These are phyloP conservation scores for Aspergillus jensenii DNA, from an alignment of 2,329 filamentous ascomycete species.

Conservation along the genomic window DNA sequence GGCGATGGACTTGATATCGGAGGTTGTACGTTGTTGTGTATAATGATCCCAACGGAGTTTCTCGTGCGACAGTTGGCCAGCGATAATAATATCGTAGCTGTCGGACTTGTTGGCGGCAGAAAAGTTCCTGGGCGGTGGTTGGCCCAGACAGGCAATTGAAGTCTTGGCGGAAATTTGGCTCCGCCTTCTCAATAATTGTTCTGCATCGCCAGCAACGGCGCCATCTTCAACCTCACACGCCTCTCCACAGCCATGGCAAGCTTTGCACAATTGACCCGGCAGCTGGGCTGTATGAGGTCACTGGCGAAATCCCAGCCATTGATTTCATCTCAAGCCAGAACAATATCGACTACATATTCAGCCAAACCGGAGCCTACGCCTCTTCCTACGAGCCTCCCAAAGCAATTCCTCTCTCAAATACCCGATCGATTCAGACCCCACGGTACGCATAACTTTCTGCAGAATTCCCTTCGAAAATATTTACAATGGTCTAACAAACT, in stretches of 20 bases:
- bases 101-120: conserved; percentile 23
- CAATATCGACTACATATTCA: conserved; percentile 52
- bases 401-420: conserved; percentile 44
- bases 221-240: conserved; percentile 10
- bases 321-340: conserved; percentile 53
- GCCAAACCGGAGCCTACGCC: conserved; percentile 40
- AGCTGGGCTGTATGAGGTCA: conserved; percentile 69
- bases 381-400: conserved; percentile 42
- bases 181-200: conserved; percentile 28
- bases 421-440: conserved; percentile 38
- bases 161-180: conserved; percentile 39
- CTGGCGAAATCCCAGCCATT: conserved; percentile 55
- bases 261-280: conserved; percentile 59
- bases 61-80: background rate
- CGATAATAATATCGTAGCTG: background rate
- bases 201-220: conserved; percentile 11
- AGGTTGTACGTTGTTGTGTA: background rate
- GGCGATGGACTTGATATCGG: background rate
- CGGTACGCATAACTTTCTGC: conserved; percentile 27
- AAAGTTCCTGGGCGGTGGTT: conserved; percentile 24
- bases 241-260: conserved; percentile 59
- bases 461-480: background rate
- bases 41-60: background rate
- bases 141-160: conserved; percentile 24
- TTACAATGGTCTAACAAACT: background rate